Evolutionary conservation across 257 asterid species (phyloP), one percentile per base, ranked within the genome.

Genomic region (Penstemon davidsonii): DNA sequence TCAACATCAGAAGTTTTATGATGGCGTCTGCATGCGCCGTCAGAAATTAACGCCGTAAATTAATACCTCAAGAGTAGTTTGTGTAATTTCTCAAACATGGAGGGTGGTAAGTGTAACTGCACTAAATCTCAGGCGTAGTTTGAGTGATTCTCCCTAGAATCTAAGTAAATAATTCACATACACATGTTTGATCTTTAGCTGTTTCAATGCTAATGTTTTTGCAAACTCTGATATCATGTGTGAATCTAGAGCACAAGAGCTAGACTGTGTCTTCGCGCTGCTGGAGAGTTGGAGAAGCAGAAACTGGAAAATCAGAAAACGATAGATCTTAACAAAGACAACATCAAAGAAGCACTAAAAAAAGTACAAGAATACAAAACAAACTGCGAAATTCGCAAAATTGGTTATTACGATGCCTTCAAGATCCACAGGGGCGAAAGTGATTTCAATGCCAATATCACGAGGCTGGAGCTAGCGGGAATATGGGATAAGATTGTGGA

Each of bases 381-480:
- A 3, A 77, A 71, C 79, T 87, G 96, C 11, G 89, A 89, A 55
- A 83, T 84, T 8, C 88, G 85, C 54, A 86, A 76, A 71, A 43
- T 89, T 38, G 98, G 98, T 12, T 92, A 89, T 63, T 92, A 89
- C 57, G 98, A 92, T 47, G 79, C 91, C 61, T 92, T 92, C 77
- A 89, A 85, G 67, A 80, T 86, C 63, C 96, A 89, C 63, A 82
- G 65, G 68, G 86, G 80, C 6, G 36, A 3, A 4, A 68, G 47
- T 3, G 98, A 92, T 75, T 92, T 92, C 84, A 12, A 83, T 2
- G 86, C 89, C 8, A 87, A 92, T 43, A 77, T 92, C 64, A 80
- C 67, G 68, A 81, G 98, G 73, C 80, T 76, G 25, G 95, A 87
- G 84, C 80, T 89, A 54, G 73, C 85, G 0, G 96, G 96, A 4